Evolutionary conservation across 139 green algal species (phyloP).

Genomic region (Chlamydomonas incerta): DNA sequence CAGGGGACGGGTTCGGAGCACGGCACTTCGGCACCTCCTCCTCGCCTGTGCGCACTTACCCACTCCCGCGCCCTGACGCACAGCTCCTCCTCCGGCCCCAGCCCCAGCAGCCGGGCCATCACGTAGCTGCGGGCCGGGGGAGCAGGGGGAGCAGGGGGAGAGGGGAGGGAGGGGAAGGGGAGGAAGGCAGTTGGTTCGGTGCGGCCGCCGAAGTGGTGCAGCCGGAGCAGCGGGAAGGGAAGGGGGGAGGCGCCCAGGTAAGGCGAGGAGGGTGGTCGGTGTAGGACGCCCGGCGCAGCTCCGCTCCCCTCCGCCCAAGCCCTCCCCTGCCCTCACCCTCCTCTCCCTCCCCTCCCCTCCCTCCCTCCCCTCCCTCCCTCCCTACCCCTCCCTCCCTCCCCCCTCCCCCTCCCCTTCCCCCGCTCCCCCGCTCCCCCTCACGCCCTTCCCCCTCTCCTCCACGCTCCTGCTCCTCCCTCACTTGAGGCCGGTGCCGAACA

Average conservation of each 20-base stretch:
- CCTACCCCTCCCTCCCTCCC: background rate
- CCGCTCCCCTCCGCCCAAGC: background rate
- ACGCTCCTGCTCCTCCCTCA: no score
- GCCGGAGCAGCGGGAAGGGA: no score
- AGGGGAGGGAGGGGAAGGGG: background rate
- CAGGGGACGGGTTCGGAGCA: no score
- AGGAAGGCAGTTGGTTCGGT: no score
- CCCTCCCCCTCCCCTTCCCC: background rate
- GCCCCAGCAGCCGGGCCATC: slow-evolving; percentile 79
- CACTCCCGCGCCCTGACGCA: slow-evolving; percentile 71
- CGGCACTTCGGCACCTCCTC: no score
- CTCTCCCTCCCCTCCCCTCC: no score
- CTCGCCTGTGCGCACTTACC: slow-evolving; percentile 59
- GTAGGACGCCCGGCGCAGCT: no score
- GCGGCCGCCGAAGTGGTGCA: no score
- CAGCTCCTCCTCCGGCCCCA: slow-evolving; percentile 63
- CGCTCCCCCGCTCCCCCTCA: background rate
- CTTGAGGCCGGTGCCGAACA: slow-evolving; percentile 97
- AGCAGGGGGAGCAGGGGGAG: no score
- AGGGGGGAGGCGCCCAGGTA: no score
- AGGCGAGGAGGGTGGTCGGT: no score
- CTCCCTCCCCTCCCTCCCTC: background rate
- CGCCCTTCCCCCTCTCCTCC: background rate
- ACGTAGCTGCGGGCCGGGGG: slow-evolving; percentile 73
- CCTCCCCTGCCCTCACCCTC: background rate